phyloP scores from a whole-genome alignment of 208 protist species.

The Sergeia podlipaevii region DNA sequence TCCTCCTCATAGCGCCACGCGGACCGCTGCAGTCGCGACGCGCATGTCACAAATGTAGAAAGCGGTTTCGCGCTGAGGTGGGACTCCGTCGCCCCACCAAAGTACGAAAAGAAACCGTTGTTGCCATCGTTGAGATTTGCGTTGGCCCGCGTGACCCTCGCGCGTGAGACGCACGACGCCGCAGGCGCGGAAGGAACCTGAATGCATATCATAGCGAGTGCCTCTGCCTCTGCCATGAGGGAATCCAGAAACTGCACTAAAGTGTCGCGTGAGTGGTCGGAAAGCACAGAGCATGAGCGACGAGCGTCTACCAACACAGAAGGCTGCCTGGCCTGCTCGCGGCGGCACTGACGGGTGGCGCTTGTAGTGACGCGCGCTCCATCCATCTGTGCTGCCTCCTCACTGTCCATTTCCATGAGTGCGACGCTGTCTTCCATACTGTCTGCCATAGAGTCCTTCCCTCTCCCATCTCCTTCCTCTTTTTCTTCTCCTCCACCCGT shows the following conservation, averaged over 20 bases:
- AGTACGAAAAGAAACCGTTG: slow-evolving; percentile 64
- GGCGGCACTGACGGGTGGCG: no score
- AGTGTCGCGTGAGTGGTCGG: slow-evolving; percentile 18
- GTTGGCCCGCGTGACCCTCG: no score
- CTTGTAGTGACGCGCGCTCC: no score
- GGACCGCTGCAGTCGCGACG: slow-evolving; percentile 21
- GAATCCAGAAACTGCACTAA: slow-evolving; percentile 27
- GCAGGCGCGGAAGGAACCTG: slow-evolving; percentile 31
- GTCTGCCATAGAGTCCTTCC: not conserved
- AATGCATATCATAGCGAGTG: slow-evolving; percentile 40
- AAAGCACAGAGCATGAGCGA: slow-evolving; percentile 19
- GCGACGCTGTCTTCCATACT: not conserved
- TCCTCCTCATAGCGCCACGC: slow-evolving; percentile 36
- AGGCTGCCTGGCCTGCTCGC: not conserved
- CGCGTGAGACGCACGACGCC: slow-evolving; percentile 3
- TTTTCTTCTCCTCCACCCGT: slow-evolving; percentile 6
- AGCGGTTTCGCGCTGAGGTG: slow-evolving; percentile 62
- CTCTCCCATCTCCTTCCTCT: not conserved
- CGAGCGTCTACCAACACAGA: not conserved
- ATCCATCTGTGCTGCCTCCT: no score
- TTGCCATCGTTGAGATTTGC: slow-evolving; percentile 19
- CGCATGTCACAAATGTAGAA: slow-evolving; percentile 40
- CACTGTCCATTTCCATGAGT: not conserved
- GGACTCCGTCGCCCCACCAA: slow-evolving; percentile 52
- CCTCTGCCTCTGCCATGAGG: slow-evolving; percentile 36